phyloP scores from a whole-genome alignment of 352 stramenopile genomes.

The Phytophthora rubi region DNA sequence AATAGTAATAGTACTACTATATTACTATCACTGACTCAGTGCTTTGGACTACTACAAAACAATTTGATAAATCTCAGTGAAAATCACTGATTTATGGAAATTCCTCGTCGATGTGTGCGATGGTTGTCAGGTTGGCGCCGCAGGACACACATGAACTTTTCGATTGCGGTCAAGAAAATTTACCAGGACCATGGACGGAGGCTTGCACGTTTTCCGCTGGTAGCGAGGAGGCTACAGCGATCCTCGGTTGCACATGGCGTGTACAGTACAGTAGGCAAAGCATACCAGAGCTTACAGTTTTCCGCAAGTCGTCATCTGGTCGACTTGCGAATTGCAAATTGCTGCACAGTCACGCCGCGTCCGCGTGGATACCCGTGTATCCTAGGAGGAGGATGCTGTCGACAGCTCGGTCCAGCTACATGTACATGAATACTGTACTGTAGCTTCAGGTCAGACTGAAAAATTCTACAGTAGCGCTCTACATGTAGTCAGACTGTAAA shows the following conservation, averaged over 20 bases:
- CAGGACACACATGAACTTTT: background rate
- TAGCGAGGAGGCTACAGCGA: constrained; percentile 11
- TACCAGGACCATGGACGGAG: background rate
- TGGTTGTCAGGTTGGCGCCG: constrained; percentile 4
- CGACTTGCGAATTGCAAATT: constrained; percentile 20
- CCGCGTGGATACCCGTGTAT: background rate
- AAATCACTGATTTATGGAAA: too few species aligned
- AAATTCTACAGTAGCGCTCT: background rate
- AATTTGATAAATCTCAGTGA: too few species aligned
- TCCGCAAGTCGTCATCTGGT: constrained; percentile 14
- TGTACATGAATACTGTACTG: background rate
- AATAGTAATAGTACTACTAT: too few species aligned
- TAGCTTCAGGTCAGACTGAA: background rate
- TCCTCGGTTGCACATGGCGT: constrained; percentile 24
- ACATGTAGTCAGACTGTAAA: background rate
- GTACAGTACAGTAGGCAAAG: constrained; percentile 2
- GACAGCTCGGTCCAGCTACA: background rate
- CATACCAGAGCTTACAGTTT: constrained; percentile 26
- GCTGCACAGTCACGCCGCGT: background rate
- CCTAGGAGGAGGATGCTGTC: background rate
- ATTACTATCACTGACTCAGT: too few species aligned
- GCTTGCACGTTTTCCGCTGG: constrained; percentile 3
- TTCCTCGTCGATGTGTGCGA: background rate
- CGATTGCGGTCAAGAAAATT: constrained; percentile 1
- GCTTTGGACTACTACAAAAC: too few species aligned